phyloP scores from a whole-genome alignment of 805 yeast genomes.

The Kazachstania psychrophila region DNA sequence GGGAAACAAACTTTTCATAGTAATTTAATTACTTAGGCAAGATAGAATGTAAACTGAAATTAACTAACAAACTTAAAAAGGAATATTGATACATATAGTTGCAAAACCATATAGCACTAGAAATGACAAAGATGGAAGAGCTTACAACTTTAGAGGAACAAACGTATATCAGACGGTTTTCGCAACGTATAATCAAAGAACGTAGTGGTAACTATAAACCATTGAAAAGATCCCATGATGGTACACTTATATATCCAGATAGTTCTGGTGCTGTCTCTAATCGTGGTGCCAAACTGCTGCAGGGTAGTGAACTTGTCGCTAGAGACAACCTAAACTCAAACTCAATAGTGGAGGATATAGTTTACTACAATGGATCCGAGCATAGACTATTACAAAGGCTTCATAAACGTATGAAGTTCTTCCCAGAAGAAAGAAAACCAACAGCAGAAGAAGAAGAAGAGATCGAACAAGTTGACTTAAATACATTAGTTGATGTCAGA shows the following conservation, averaged over 20 bases:
- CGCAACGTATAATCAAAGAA: slow-evolving; percentile 24
- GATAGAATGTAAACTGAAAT: not conserved
- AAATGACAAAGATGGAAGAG: not conserved
- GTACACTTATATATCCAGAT: slow-evolving; percentile 18
- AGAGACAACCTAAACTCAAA: slow-evolving; percentile 33
- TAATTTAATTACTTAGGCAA: too few species aligned
- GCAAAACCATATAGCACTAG: not conserved
- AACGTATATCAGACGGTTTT: slow-evolving; percentile 15
- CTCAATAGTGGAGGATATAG: slow-evolving; percentile 25
- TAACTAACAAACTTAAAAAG: not conserved
- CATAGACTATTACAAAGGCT: slow-evolving; percentile 25
- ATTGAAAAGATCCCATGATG: slow-evolving; percentile 23
- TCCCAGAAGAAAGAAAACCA: slow-evolving; percentile 4
- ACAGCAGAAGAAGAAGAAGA: slow-evolving; percentile 25
- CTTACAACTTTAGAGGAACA: slow-evolving; percentile 7
- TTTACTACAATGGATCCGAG: slow-evolving; percentile 31
- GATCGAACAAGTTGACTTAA: slow-evolving; percentile 36
- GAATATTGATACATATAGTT: too few species aligned
- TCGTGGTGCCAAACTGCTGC: slow-evolving; percentile 50
- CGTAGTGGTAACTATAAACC: slow-evolving; percentile 29
- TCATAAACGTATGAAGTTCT: slow-evolving; percentile 23
- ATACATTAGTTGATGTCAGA: slow-evolving; percentile 43
- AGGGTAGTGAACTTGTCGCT: slow-evolving; percentile 40
- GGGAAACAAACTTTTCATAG: too few species aligned
- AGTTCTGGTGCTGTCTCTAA: slow-evolving; percentile 35